A percentile compares a stretch with the other conserved stretches of the same genome.
Conservation (phyloP, 352 stramenopile genomes). For the Pythium dissimile region DNA sequence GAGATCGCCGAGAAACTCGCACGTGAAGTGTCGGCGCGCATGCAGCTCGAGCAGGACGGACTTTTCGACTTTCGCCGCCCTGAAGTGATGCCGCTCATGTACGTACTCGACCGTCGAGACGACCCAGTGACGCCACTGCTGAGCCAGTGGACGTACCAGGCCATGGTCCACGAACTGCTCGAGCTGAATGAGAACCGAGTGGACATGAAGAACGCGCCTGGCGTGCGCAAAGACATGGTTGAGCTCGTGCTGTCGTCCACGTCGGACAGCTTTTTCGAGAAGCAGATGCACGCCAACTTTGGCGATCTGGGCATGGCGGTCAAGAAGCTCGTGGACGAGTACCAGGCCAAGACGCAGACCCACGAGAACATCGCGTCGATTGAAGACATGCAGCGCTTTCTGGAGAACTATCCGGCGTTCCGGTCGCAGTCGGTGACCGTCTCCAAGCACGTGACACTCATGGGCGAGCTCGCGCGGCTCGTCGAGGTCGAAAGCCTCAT, state of each 20-base stretch:
- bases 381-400: conserved; percentile 99
- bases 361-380: conserved; percentile 87
- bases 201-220: conserved; percentile 91
- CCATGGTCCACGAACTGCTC: conserved; percentile 99
- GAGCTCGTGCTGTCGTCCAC: conserved; percentile 96
- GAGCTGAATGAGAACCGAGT: conserved; percentile 98
- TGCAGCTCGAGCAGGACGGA: conserved; percentile 92
- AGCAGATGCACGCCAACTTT: conserved; percentile 98
- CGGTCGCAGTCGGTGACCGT: conserved; percentile 95
- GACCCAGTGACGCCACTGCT: conserved; percentile 99
- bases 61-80: conserved; percentile 97
- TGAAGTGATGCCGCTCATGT: conserved; percentile 73
- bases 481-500: conserved; percentile 96
- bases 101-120: conserved; percentile 97
- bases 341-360: conserved; percentile 79
- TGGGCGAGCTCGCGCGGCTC: conserved; percentile 96
- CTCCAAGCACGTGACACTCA: conserved; percentile 99
- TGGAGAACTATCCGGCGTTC: conserved; percentile 97
- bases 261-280: conserved; percentile 96
- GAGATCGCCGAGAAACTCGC: conserved; percentile 93
- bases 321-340: conserved; percentile 94
- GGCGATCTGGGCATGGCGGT: conserved; percentile 94
- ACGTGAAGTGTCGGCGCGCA: conserved; percentile 91
- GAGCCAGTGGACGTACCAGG: conserved; percentile 97
- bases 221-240: conserved; percentile 95